Conservation (phyloP, 2,329 filamentous ascomycete genomes). For the Cladosporium cucumerinum region DNA sequence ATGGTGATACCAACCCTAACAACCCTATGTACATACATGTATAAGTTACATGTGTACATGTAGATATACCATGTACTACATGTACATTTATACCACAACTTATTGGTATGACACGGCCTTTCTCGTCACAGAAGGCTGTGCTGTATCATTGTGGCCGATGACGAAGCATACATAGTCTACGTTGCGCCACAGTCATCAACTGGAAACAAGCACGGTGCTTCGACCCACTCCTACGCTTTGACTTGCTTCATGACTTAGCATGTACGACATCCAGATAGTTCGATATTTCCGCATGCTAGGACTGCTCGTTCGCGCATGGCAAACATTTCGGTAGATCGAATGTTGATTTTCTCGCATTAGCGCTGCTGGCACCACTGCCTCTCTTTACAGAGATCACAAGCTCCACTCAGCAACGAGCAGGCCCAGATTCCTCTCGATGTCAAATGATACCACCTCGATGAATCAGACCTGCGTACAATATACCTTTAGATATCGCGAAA, state of each 20-base stretch:
- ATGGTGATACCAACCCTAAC: background rate
- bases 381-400: background rate
- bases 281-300: background rate
- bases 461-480: background rate
- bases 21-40: background rate
- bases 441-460: background rate
- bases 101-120: background rate
- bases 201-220: background rate
- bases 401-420: too few relatives aligned
- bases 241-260: background rate
- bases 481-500: background rate
- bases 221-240: background rate
- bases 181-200: background rate
- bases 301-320: background rate
- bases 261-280: background rate
- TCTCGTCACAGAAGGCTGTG: background rate
- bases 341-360: background rate
- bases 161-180: background rate
- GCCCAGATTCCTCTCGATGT: too few relatives aligned
- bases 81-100: background rate
- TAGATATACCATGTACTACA: background rate
- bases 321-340: background rate
- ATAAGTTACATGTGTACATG: too few relatives aligned
- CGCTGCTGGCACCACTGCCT: background rate
- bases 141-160: background rate